Base-by-base conservation (phyloP, 495 filamentous ascomycete species). In the Clohesyomyces aquaticus region DNA sequence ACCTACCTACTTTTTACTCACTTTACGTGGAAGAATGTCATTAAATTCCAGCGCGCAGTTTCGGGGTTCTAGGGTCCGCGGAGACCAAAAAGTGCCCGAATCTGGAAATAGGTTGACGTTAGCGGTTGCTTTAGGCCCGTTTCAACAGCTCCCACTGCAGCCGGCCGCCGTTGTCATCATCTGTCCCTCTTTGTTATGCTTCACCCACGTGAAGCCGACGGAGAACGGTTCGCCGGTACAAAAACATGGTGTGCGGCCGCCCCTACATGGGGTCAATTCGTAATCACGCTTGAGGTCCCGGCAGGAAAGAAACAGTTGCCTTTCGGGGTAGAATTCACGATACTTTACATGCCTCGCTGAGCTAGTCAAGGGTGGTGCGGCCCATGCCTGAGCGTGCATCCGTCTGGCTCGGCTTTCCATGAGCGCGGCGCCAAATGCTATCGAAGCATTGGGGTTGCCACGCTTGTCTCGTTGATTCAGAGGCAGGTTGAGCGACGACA, bases 211-310 rank as follows among this genome's bases (percentile, higher is more conserved):
- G 48, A 52, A 52, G 22, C 25, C 48, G 48, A 52, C 48, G 48
- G 48, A 52, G 48, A 52, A 28, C 48, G 19, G 48, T 23, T 28
- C 19, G 19, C 48, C 48, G 48, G 19, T 25, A 22, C 48, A 28
- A 26, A 52, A 52, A 52, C 48, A 23, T 23, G 48, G 19, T 52
- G 48, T 52, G 25, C 25, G 22, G 48, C 48, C 48, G 48, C 12
- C 9, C 22, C 8, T 47, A n/a, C 43, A 47, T 47, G 43, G 6
- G 21, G 8, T 6, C 43, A 47, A 47, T 8, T 4, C 43, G 16
- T 47, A 23, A 47, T 4, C 43, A 47, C 4, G 4, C 43, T 18
- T 6, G 6, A 6, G 32, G 32, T 6, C 14, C 32, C 32, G 32
- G 14, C 32, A 38, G n/a, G n/a, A n/a, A n/a, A n/a, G n/a, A 38